Conservation (phyloP, 164 flowering plant genomes). For the Paratinospora sagittata region DNA sequence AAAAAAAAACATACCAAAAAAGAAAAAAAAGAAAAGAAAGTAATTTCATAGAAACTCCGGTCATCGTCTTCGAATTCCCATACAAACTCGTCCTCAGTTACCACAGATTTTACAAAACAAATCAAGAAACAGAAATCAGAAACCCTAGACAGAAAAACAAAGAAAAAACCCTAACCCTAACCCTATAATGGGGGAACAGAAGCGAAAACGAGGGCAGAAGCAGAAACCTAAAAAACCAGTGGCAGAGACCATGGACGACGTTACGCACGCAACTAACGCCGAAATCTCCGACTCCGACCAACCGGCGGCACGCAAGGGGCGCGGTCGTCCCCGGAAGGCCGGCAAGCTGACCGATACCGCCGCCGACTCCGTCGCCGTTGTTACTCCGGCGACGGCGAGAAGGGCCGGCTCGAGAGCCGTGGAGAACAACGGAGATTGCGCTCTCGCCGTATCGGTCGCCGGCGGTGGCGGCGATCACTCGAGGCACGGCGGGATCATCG, state of each 20-base stretch:
- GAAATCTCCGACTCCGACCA: constrained; percentile 24
- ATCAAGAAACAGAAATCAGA: background rate
- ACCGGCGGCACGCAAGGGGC: constrained; percentile 14
- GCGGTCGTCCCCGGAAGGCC: constrained; percentile 45
- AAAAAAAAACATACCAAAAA: too few relatives aligned
- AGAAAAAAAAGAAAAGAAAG: too few relatives aligned
- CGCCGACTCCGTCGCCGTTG: background rate
- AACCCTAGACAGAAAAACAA: too few relatives aligned
- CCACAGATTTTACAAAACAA: background rate
- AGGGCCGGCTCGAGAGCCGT: constrained; percentile 11
- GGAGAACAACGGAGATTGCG: constrained; percentile 14
- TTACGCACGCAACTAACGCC: constrained; percentile 16
- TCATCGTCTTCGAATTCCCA: background rate
- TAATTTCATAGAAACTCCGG: background rate
- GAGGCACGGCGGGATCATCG: too few relatives aligned
- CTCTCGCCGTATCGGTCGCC: background rate
- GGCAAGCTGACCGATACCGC: constrained; percentile 9
- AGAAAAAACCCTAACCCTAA: background rate
- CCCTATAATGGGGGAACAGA: constrained; percentile 13
- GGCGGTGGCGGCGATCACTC: too few relatives aligned
- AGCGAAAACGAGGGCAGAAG: constrained; percentile 19
- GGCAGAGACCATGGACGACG: constrained; percentile 12
- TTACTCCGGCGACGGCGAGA: constrained; percentile 1
- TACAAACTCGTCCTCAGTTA: background rate
- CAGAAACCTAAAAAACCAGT: constrained; percentile 12